phyloP scores from a whole-genome alignment of 208 protist genomes.

The Wallacemonas collosoma region DNA sequence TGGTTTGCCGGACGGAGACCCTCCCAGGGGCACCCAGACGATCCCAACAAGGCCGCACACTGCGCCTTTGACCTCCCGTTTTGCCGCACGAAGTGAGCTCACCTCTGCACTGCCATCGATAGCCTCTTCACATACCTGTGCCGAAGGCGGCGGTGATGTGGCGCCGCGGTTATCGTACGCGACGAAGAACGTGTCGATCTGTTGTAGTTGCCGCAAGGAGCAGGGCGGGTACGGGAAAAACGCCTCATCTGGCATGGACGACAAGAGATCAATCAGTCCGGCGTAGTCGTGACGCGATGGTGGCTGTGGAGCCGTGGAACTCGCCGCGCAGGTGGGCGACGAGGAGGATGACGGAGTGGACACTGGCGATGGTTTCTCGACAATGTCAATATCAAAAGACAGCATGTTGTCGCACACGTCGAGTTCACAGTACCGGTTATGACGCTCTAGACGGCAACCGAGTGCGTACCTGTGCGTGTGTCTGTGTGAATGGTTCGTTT shows the following conservation, averaged over 20 bases:
- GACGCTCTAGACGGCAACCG: too few species aligned
- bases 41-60: constrained; percentile 59
- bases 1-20: constrained; percentile 1
- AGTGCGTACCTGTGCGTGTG: too few species aligned
- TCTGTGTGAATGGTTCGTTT: too few species aligned
- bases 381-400: too few species aligned
- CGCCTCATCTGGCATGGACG: constrained; percentile 8
- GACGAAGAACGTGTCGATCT: constrained; percentile 53
- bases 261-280: not conserved
- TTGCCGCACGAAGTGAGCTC: too few species aligned
- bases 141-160: not conserved
- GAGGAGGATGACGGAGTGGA: too few species aligned
- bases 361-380: too few species aligned
- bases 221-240: constrained; percentile 70
- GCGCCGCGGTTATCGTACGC: constrained; percentile 11
- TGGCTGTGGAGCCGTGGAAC: not conserved
- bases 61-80: too few species aligned
- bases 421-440: too few species aligned
- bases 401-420: too few species aligned
- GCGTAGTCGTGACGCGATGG: not conserved
- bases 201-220: constrained; percentile 42
- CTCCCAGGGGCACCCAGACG: constrained; percentile 64
- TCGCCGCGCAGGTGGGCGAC: too few species aligned
- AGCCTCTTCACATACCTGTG: not conserved
- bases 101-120: too few species aligned